Evolutionary conservation across 805 yeast species (phyloP), one percentile per base, ranked within the genome.

Genomic region (Wickerhamomyces mucosus): DNA sequence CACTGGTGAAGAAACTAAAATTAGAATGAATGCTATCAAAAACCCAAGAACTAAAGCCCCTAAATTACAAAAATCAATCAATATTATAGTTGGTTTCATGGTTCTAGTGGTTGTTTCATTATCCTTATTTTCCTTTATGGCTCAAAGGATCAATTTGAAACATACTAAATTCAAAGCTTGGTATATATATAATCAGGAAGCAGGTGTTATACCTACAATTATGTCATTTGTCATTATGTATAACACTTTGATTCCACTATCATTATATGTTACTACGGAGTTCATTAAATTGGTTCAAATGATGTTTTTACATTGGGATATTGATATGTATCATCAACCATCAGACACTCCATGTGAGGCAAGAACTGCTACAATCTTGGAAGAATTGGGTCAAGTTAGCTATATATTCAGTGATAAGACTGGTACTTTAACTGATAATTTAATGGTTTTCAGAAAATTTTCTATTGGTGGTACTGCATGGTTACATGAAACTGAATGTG

Each of bases 141-240:
- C 81, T 0, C 78, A 85, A 48, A 61, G 79, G 28, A 35, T 85
- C 5, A 58, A 57, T 18, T 68, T 67, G 46, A 52, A 62, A 8
- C 48, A 51, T 6, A 43, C 48, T 16, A 57, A 60, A 27, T 60
- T 64, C 20, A 59, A 51, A 21, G 67, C 69, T 33, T 86, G 96
- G 96, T 94, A 88, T 50, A 54, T 86, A 18, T 57, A 60, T 28
- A 72, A 69, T 4, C 65, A 72, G 44, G 92, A 82, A 42, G 95
- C 79, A 1, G 94, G 95, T 15, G 69, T 74, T 15, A 89, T 94
- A 3, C 81, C 95, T 2, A 83, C 94, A 1, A 67, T 92, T 30
- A 88, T 92, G 95, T 86, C 97, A 3, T 94, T 82, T 56, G 79
- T 92, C 40, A 89, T 92, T 63, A 89, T 92, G 97, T 89, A 80